Conservation (phyloP, 768 basidiomycete genomes). For the Chalciporus pseudorubinellus region DNA sequence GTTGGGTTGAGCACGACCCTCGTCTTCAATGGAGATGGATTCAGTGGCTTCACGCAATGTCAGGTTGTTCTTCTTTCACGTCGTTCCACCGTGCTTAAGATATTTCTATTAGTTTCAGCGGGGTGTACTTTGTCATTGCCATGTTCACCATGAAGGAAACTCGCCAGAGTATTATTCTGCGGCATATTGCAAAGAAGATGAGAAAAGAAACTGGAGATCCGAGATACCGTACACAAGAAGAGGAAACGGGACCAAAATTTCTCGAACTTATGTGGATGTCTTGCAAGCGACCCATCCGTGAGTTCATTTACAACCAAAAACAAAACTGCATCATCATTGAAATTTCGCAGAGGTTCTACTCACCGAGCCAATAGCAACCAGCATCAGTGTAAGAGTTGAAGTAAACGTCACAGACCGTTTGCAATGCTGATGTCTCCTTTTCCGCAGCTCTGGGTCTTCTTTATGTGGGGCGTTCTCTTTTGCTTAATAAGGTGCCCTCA, state of each 20-base stretch:
- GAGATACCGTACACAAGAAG: conserved; percentile 59
- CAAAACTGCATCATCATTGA: background rate
- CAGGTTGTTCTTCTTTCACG: conserved; percentile 7
- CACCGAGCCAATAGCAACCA: conserved; percentile 66
- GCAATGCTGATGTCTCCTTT: background rate
- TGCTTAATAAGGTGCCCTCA: conserved; percentile 52
- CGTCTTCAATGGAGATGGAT: conserved; percentile 77
- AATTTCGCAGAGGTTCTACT: conserved; percentile 14
- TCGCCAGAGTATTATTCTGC: conserved; percentile 65
- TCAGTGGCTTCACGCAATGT: conserved; percentile 76
- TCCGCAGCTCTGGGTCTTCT: conserved; percentile 61
- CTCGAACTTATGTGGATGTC: conserved; percentile 61
- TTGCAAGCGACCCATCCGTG: conserved; percentile 68
- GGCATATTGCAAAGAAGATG: conserved; percentile 54
- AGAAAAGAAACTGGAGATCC: conserved; percentile 65
- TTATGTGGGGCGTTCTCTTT: conserved; percentile 73
- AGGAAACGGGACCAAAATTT: conserved; percentile 58
- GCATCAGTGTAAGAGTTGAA: conserved; percentile 65
- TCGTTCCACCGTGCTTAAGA: background rate
- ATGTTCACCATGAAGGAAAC: conserved; percentile 67
- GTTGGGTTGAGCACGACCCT: conserved; percentile 62
- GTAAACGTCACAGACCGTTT: background rate
- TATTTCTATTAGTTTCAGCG: conserved; percentile 43
- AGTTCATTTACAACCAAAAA: conserved; percentile 26
- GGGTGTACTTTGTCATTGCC: conserved; percentile 47